Conservation (phyloP, 202 grass and related monocot genomes). For the Brachypodium distachyon region DNA sequence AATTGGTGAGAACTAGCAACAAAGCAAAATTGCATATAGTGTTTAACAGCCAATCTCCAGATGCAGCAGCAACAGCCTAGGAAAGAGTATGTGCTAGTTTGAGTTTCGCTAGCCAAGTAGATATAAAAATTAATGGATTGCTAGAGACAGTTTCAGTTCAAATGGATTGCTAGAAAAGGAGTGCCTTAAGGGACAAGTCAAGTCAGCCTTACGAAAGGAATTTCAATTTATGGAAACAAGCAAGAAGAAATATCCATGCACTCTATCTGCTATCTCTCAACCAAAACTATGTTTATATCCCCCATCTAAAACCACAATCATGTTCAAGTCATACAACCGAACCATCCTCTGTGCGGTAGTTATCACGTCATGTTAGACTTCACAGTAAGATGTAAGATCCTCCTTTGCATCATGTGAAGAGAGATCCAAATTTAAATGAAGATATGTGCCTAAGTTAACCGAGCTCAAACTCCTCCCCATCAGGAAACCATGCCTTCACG, state of each 20-base stretch:
- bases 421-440: background rate
- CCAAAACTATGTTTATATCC: background rate
- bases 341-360: background rate
- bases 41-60: background rate
- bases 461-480: background rate
- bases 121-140: background rate
- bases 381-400: background rate
- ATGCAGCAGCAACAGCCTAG: background rate
- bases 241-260: background rate
- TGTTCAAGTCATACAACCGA: background rate
- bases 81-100: background rate
- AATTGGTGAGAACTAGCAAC: background rate
- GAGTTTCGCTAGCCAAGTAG: background rate
- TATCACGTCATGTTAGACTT: no score
- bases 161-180: background rate
- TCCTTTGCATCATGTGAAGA: background rate
- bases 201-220: background rate
- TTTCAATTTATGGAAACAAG: background rate
- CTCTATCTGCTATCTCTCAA: background rate
- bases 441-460: background rate
- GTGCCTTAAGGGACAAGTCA: background rate
- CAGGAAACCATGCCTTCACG: background rate
- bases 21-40: background rate
- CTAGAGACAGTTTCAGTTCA: background rate
- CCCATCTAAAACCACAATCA: background rate